Evolutionary conservation across 495 filamentous ascomycete species (phyloP), one percentile per base, ranked within the genome.

Genomic region (Penicillium arizonense): DNA sequence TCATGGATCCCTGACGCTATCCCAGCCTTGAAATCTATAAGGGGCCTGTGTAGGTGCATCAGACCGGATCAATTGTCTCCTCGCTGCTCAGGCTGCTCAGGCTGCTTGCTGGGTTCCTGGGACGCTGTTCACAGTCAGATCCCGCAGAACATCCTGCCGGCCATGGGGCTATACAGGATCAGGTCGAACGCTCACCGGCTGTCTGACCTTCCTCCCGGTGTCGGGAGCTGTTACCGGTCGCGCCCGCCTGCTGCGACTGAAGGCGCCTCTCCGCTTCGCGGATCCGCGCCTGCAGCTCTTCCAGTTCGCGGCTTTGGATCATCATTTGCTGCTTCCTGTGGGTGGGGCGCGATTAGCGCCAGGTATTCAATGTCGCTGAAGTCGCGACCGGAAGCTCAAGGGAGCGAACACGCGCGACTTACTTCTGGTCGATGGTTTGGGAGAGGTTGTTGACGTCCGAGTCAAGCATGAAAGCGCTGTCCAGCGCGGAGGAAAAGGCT

Each of bases 381-480:
- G 45, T 26, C 20, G 45, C 13, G 16, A 16, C 23, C 5, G 12
- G 18, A 38, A 33, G 13, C 9, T 32, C 26, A 20, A 20, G 3
- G 24, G 24, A 18, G 34, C 30, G 24, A 8, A 41, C 43, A 7
- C 14, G 11, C 21, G 8, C 14, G 36, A 67, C 86, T 65, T 79
- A 97, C 92, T 92, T 93, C 68, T 90, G 84, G 65, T 95, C 85
- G 38, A 96, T 83, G 49, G 85, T 83, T 60, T 87, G 80, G 50
- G 87, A 82, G 20, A 97, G 79, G 52, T 89, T 81, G 59, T 88
- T 84, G 53, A 96, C 73, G 57, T 83, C 84, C 62, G 86, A 88
- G 58, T 96, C 87, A 59, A 94, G 84, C 58, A 85, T 81, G 69
- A 97, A 97, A 55, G 91, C 86, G 68, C 91, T 88, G 73, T 95